A percentile compares a stretch with the other conserved stretches of the same genome.
Evolutionary conservation across 495 filamentous ascomycete species (phyloP).

Genomic region (Annulohypoxylon bovei): DNA sequence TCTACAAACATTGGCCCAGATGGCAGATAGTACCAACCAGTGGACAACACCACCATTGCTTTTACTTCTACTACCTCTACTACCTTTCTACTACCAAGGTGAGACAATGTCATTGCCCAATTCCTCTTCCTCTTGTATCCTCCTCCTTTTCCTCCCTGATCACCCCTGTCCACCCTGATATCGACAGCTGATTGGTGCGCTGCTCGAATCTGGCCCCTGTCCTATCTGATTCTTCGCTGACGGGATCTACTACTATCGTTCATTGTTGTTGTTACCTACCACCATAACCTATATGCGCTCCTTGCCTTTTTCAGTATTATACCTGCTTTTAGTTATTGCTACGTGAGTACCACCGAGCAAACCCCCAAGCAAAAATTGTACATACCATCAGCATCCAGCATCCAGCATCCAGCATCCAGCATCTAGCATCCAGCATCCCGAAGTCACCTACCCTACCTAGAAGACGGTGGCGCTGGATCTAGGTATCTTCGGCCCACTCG

Average conservation of each 20-base stretch:
- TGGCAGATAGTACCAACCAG: constrained; percentile 24
- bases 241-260: constrained; percentile 16
- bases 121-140: constrained; percentile 12
- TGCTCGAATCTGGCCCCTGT: constrained; percentile 5
- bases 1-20: constrained; percentile 29
- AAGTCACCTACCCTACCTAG: constrained; percentile 42
- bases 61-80: constrained; percentile 7
- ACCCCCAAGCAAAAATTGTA: constrained; percentile 8
- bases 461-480: constrained; percentile 33
- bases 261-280: constrained; percentile 26
- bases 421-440: constrained; percentile 12
- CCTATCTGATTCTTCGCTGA: constrained; percentile 12
- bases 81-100: constrained; percentile 23
- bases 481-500: constrained; percentile 33
- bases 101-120: constrained; percentile 33
- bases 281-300: constrained; percentile 9
- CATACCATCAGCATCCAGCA: constrained; percentile 14
- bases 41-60: constrained; percentile 15
- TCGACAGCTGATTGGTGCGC: constrained; percentile 22
- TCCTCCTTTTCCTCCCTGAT: constrained; percentile 1
- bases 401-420: constrained; percentile 12
- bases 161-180: background rate
- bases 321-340: constrained; percentile 19
- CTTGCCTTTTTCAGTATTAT: constrained; percentile 18
- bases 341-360: constrained; percentile 36